Conservation (phyloP, 768 basidiomycete genomes). For the Lentinula boryana region DNA sequence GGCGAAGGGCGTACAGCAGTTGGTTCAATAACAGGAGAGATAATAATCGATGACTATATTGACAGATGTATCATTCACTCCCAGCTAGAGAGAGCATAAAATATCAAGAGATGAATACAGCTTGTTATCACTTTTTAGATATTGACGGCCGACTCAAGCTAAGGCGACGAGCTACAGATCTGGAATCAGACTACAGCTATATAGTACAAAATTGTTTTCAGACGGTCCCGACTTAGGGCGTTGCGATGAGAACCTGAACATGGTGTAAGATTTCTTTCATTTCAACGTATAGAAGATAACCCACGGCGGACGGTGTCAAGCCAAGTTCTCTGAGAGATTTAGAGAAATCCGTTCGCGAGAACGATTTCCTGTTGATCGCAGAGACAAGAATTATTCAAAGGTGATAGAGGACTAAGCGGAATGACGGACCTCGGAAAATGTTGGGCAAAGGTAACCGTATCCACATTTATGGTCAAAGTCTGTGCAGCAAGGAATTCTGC, state of each 20-base stretch:
- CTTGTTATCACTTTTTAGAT: no score
- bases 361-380: slow-evolving; percentile 61
- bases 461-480: slow-evolving; percentile 60
- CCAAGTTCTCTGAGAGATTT: slow-evolving; percentile 80
- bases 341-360: slow-evolving; percentile 65
- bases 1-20: slow-evolving; percentile 40
- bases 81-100: neutral
- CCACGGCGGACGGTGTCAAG: slow-evolving; percentile 85
- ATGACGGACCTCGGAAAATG: slow-evolving; percentile 74
- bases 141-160: no score
- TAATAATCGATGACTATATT: neutral
- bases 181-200: neutral
- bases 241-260: slow-evolving; percentile 51
- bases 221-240: slow-evolving; percentile 17
- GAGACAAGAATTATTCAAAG: neutral
- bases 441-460: slow-evolving; percentile 71
- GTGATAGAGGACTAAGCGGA: neutral
- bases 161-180: neutral
- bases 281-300: slow-evolving; percentile 15
- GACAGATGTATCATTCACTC: neutral
- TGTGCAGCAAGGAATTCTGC: slow-evolving; percentile 86
- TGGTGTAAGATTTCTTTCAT: neutral
- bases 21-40: slow-evolving; percentile 16
- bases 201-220: neutral
- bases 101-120: no score